These are phyloP conservation scores for Phenoliferia sp. DNA, from an alignment of 1,284 basidiomycete genomes.

Conservation along the genomic window DNA sequence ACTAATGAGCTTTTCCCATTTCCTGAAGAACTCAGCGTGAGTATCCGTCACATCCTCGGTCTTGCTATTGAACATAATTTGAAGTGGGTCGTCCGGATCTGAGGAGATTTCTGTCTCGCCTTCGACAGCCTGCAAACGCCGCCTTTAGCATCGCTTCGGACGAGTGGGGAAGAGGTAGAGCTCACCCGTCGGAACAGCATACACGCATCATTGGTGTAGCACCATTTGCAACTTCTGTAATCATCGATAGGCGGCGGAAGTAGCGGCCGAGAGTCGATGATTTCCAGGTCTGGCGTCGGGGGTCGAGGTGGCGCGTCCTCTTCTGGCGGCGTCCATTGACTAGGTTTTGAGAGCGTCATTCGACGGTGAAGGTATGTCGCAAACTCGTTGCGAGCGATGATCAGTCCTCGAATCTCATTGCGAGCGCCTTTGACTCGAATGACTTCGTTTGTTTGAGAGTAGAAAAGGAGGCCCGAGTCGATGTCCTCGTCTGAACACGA, in stretches of 20 bases:
- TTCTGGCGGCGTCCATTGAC: background rate
- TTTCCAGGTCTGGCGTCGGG: background rate
- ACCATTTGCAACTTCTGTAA: slow-evolving; percentile 68
- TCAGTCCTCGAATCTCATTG: slow-evolving; percentile 79
- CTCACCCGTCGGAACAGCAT: slow-evolving; percentile 86
- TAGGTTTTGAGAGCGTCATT: slow-evolving; percentile 7
- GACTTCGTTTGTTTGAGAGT: slow-evolving; percentile 84
- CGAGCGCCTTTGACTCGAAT: slow-evolving; percentile 69
- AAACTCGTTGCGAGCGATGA: slow-evolving; percentile 79
- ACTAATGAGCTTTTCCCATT: slow-evolving; percentile 83
- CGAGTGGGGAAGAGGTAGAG: background rate
- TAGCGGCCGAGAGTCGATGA: slow-evolving; percentile 46
- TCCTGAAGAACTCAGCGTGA: slow-evolving; percentile 75
- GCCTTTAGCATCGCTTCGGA: background rate
- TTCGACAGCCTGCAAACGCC: slow-evolving; percentile 63
- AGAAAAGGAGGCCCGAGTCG: slow-evolving; percentile 78
- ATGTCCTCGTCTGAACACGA: slow-evolving; percentile 47
- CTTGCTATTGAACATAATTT: slow-evolving; percentile 68
- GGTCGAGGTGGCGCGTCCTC: too few species aligned
- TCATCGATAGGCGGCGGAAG: slow-evolving; percentile 85
- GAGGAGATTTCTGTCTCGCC: slow-evolving; percentile 42
- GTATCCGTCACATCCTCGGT: slow-evolving; percentile 68
- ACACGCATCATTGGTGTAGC: slow-evolving; percentile 79
- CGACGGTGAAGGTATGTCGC: slow-evolving; percentile 59
- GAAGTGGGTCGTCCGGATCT: slow-evolving; percentile 58